Base-by-base conservation (phyloP, 2,329 filamentous ascomycete genomes). In the Aspergillus fumigatus region DNA sequence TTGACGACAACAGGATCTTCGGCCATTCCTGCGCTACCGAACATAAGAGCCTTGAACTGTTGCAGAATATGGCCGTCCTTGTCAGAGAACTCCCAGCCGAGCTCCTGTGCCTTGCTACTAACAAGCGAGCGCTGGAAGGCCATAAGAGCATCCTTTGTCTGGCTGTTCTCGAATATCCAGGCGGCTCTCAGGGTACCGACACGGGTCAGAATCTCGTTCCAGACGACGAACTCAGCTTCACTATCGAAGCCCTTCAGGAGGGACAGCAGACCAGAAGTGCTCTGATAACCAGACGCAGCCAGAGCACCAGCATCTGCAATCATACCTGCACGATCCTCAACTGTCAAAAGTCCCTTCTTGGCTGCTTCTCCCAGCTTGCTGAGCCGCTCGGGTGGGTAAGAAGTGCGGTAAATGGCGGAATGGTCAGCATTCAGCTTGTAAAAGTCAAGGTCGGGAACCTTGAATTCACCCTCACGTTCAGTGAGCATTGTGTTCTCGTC, bases 401-500 rank as follows among this genome's bases (percentile, higher is more conserved):
- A 90, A 0, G 92, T 97, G 58, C 93, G 87, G 80, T 95, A 97
- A 61, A 97, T 87, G 62, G 90, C 90, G 23, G 91, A 92, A 74
- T 97, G 93, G 70, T 97, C 92, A 17, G 93, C 92, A 70, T 97
- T 97, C 59, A 97, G 80, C 82, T 97, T 97, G 85, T 89, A 97
- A 77, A 97, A 97, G 67, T 96, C 90, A 52, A 88, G 77, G 67
- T 88, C 84, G 21, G 88, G 84, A 26, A 97, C 73, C 76, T 90
- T 87, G 77, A 95, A 90, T 59, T 87, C 84, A 50, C 80, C 82
- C 74, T 96, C 90, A 41, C 93, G 87, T 62, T 85, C 80, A 61
- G 79, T 79, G 43, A 96, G 79, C 17, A 90, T 89, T 41, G 92
- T 78, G 41, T 86, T 82, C 69, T 92, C 88, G 63, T 96, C 84